Conservation (phyloP, 2,329 filamentous ascomycete species). For the Stagonosporopsis chrysanthemi region DNA sequence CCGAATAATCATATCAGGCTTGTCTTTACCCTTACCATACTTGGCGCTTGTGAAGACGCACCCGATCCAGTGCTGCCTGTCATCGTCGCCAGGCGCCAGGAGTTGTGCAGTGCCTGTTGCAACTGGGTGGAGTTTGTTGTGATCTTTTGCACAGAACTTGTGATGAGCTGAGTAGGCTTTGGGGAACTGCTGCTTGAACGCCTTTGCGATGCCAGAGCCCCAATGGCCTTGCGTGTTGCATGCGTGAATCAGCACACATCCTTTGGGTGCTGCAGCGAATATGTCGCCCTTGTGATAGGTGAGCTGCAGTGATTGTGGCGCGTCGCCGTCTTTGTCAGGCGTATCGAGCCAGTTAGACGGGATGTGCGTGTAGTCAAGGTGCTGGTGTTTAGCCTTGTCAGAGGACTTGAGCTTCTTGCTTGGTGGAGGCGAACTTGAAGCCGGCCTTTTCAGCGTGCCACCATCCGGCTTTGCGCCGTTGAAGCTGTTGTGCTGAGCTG, state of each 20-base stretch:
- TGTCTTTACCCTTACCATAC: slow-evolving; percentile 57
- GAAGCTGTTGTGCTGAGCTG: neutral
- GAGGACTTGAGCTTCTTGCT: neutral
- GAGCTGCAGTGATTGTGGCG: slow-evolving; percentile 15
- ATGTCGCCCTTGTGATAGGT: slow-evolving; percentile 55
- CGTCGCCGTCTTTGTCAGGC: neutral
- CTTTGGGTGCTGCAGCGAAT: slow-evolving; percentile 58
- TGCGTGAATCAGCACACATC: slow-evolving; percentile 63
- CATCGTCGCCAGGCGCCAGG: slow-evolving; percentile 58
- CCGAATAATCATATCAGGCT: slow-evolving; percentile 54
- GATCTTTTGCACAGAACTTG: slow-evolving; percentile 53
- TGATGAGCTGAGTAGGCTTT: slow-evolving; percentile 58
- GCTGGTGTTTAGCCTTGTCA: neutral
- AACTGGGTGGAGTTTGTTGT: slow-evolving; percentile 33
- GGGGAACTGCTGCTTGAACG: slow-evolving; percentile 61
- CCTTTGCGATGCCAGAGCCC: slow-evolving; percentile 65
- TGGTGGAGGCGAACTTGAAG: neutral
- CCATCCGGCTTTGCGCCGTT: neutral
- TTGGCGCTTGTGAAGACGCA: slow-evolving; percentile 65
- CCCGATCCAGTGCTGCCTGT: slow-evolving; percentile 60
- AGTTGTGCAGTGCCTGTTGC: slow-evolving; percentile 59
- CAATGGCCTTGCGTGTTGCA: slow-evolving; percentile 66
- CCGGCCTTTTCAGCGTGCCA: neutral
- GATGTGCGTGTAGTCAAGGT: slow-evolving; percentile 24
- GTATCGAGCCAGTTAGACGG: slow-evolving; percentile 2